A percentile compares a stretch with the other conserved stretches of the same genome.
Evolutionary conservation across 2,329 filamentous ascomycete genomes (phyloP).

Genomic region (Xylariaceae sp.): DNA sequence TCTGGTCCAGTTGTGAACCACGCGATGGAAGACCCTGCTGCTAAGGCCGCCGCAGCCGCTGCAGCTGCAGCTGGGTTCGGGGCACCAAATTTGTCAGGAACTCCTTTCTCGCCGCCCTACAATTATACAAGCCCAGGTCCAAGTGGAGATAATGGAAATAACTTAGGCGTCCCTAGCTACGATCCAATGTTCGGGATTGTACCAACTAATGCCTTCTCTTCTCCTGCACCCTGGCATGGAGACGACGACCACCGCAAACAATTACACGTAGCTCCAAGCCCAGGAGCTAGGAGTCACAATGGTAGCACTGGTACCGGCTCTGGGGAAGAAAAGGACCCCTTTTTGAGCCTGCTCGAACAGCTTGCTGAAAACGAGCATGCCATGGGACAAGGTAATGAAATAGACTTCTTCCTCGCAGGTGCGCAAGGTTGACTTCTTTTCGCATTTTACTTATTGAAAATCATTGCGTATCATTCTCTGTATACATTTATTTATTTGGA

Average conservation of each 20-base stretch:
- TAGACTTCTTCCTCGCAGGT: conserved; percentile 72
- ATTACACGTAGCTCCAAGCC: conserved; percentile 44
- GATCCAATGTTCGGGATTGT: conserved; percentile 64
- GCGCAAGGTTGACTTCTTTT: conserved; percentile 26
- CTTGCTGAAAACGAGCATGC: conserved; percentile 78
- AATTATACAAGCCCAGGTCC: conserved; percentile 44
- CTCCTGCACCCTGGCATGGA: conserved; percentile 54
- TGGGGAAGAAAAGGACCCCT: conserved; percentile 76
- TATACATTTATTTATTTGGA: background rate
- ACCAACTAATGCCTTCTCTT: conserved; percentile 56
- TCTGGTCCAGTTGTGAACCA: conserved; percentile 36
- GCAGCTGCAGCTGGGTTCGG: conserved; percentile 44
- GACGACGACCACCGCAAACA: conserved; percentile 44
- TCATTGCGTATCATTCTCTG: too few species aligned
- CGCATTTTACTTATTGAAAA: too few species aligned
- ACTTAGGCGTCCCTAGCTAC: conserved; percentile 42
- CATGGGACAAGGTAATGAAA: conserved; percentile 69
- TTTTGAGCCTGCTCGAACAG: conserved; percentile 77
- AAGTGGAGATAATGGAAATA: conserved; percentile 34
- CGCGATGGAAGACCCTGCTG: conserved; percentile 38
- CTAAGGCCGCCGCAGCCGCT: conserved; percentile 39
- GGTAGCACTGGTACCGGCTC: conserved; percentile 52
- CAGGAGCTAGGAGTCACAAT: conserved; percentile 53
- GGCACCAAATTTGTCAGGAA: conserved; percentile 33
- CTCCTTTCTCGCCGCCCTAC: conserved; percentile 48